Conservation (phyloP, 75 land plant genomes). For the Adiantum capillusveneris region DNA sequence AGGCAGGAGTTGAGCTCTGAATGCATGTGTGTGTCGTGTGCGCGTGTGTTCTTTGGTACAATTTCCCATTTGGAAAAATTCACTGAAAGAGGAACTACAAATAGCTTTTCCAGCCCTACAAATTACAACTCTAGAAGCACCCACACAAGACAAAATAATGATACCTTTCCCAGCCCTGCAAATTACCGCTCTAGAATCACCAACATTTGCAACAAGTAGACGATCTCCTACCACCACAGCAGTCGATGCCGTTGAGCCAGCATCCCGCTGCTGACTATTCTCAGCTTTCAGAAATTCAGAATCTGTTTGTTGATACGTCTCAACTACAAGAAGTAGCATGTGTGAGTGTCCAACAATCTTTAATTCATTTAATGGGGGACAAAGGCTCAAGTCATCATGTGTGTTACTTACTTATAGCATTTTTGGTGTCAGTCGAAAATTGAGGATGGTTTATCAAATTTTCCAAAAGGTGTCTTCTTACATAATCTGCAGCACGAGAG, state of each 20-base stretch:
- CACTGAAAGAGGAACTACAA: not conserved
- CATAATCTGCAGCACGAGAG: conserved; percentile 76
- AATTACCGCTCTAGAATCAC: conserved; percentile 69
- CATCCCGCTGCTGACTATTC: conserved; percentile 59
- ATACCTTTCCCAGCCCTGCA: conserved; percentile 80
- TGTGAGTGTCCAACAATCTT: not conserved
- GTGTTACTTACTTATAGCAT: conserved; percentile 62
- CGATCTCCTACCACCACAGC: conserved; percentile 80
- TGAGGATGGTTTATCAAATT: conserved; percentile 77
- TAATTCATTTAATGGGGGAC: not conserved
- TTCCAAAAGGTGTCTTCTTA: conserved; percentile 79
- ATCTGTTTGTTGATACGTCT: conserved; percentile 77
- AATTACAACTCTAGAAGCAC: not conserved
- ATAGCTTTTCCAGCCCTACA: not conserved
- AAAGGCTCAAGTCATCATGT: not conserved
- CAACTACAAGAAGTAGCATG: too few species aligned
- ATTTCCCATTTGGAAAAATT: not conserved
- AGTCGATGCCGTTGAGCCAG: conserved; percentile 92
- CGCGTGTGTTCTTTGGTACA: too few species aligned
- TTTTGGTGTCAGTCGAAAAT: conserved; percentile 66
- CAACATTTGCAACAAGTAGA: conserved; percentile 82
- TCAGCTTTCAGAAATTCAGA: conserved; percentile 59
- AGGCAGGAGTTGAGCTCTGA: too few species aligned
- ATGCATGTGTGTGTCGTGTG: too few species aligned
- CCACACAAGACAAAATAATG: not conserved